These are phyloP conservation scores for Corrigiola litoralis DNA, from an alignment of 179 eudicot species.

Conservation along the genomic window DNA sequence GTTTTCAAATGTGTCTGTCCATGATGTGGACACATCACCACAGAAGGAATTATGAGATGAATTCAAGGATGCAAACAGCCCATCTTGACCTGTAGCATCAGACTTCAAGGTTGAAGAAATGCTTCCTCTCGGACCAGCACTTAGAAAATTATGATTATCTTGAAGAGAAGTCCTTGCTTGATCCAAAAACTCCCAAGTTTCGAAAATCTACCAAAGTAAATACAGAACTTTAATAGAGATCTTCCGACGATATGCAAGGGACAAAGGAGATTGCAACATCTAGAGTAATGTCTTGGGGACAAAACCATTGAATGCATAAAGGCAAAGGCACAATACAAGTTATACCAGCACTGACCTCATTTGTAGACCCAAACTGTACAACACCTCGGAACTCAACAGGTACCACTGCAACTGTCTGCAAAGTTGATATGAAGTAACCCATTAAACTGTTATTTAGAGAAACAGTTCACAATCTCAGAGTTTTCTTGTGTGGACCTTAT, in stretches of 20 bases:
- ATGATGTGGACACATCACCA: constrained; percentile 17
- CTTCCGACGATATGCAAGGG: neutral
- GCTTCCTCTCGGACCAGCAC: constrained; percentile 20
- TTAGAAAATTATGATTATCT: constrained; percentile 16
- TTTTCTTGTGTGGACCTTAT: neutral
- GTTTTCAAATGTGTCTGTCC: no score
- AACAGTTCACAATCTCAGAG: neutral
- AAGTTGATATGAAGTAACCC: constrained; percentile 3
- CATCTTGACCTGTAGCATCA: constrained; percentile 18
- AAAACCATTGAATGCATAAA: neutral
- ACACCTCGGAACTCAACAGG: constrained; percentile 69
- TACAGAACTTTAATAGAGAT: neutral
- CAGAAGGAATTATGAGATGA: constrained; percentile 26
- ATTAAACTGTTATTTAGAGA: neutral
- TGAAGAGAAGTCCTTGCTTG: constrained; percentile 40
- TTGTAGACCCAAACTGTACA: constrained; percentile 66
- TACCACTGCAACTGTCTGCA: constrained; percentile 71
- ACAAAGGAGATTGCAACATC: neutral
- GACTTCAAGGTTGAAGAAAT: constrained; percentile 29
- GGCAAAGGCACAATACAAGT: neutral
- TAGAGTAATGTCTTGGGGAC: neutral
- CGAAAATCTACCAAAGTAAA: constrained; percentile 44
- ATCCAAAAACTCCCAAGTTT: constrained; percentile 43
- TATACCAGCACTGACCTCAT: constrained; percentile 45
- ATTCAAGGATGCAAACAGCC: constrained; percentile 26